These are phyloP conservation scores for Cordia subcordata DNA, from an alignment of 257 asterid genomes.

Conservation along the genomic window DNA sequence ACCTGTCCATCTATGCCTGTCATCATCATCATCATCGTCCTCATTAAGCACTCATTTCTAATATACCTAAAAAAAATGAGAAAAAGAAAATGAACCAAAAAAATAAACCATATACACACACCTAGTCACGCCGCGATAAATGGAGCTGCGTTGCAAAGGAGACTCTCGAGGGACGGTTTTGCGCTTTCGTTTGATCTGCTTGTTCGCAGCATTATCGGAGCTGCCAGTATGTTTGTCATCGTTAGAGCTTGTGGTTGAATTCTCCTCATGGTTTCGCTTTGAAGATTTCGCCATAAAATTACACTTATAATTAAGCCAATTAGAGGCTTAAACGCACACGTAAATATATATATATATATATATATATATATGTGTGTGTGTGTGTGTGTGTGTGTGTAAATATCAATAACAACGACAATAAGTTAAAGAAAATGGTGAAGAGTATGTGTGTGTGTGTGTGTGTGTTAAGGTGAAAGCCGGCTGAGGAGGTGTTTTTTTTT, in stretches of 20 bases:
- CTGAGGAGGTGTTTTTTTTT: conserved; percentile 23
- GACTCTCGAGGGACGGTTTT: conserved; percentile 73
- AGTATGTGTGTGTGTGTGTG: no score
- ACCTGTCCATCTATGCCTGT: conserved; percentile 97
- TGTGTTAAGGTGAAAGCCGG: conserved; percentile 20
- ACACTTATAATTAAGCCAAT: no score
- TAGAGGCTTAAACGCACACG: neutral
- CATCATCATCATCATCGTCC: neutral
- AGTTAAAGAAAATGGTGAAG: conserved; percentile 10
- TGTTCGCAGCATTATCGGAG: conserved; percentile 3
- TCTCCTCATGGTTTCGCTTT: conserved; percentile 27
- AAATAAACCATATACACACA: conserved; percentile 11
- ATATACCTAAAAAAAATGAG: neutral
- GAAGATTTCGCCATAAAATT: conserved; percentile 70
- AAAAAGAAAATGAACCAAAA: no score
- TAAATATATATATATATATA: neutral
- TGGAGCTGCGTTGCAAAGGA: conserved; percentile 84
- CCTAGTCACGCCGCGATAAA: conserved; percentile 92
- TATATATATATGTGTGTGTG: conserved; percentile 17
- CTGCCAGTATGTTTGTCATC: neutral
- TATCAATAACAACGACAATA: no score
- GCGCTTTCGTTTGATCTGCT: conserved; percentile 50
- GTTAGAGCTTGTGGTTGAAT: conserved; percentile 6
- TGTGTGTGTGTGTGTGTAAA: no score
- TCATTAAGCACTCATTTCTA: no score